phyloP scores from a whole-genome alignment of 352 stramenopile genomes.

The Phytophthora fragariaefolia region DNA sequence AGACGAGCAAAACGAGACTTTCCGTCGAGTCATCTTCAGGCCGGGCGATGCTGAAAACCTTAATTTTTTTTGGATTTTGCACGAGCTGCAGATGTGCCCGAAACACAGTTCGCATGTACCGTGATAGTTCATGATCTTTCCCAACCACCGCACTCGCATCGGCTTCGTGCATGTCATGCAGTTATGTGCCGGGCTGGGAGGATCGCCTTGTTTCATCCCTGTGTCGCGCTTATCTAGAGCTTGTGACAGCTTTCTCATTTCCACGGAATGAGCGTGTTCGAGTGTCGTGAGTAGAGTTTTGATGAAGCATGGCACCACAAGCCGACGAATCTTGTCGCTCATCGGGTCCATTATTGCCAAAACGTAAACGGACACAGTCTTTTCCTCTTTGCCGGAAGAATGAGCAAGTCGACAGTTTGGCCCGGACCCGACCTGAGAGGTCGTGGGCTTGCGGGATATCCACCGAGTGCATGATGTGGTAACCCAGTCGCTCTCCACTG shows the following conservation, averaged over 20 bases:
- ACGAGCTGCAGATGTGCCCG: conserved; percentile 37
- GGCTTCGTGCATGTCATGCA: conserved; percentile 39
- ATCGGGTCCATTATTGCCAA: conserved; percentile 41
- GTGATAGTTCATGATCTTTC: conserved; percentile 14
- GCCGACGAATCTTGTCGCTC: conserved; percentile 23
- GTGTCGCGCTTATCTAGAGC: conserved; percentile 28
- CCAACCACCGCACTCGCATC: conserved; percentile 21
- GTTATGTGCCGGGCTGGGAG: conserved; percentile 20
- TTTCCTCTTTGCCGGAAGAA: conserved; percentile 44
- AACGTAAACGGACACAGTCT: conserved; percentile 49
- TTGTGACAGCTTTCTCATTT: conserved; percentile 41
- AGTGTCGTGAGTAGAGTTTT: conserved; percentile 35
- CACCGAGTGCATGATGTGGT: conserved; percentile 56
- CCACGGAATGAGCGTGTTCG: conserved; percentile 35
- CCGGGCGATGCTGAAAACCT: conserved; percentile 47
- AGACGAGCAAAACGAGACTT: conserved; percentile 43
- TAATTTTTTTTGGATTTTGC: conserved; percentile 43
- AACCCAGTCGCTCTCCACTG: conserved; percentile 47
- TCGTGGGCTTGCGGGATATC: conserved; percentile 32
- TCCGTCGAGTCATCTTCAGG: conserved; percentile 38
- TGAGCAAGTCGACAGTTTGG: conserved; percentile 40
- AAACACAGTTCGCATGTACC: conserved; percentile 44
- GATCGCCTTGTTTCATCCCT: conserved; percentile 19
- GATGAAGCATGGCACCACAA: conserved; percentile 31
- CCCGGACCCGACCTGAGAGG: conserved; percentile 37